Evolutionary conservation across 164 flowering plant species (phyloP), one percentile per base, ranked within the genome.

Genomic region (Berberis thunbergii): DNA sequence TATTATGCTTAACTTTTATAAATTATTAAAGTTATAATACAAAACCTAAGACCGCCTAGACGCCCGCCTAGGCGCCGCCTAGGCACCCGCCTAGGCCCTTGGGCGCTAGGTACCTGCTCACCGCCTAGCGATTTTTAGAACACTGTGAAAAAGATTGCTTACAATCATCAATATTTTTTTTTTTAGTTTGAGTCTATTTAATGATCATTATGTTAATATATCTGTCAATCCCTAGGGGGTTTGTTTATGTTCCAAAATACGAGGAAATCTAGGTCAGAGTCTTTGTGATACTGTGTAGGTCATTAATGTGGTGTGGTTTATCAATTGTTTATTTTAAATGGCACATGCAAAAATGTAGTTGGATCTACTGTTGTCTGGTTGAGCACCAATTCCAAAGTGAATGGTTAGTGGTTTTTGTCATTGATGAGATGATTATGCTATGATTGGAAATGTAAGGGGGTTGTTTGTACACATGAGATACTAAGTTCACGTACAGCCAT

Each of bases 101-200:
- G n/a, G n/a, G n/a, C n/a, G n/a, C n/a, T n/a, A n/a, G n/a, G n/a
- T n/a, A n/a, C n/a, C n/a, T n/a, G n/a, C n/a, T n/a, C n/a, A n/a
- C n/a, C n/a, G n/a, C n/a, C n/a, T n/a, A n/a, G n/a, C n/a, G n/a
- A n/a, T n/a, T n/a, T n/a, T n/a, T n/a, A n/a, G n/a, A n/a, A n/a
- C n/a, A n/a, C n/a, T n/a, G n/a, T 59, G 39, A 49, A 60, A 63
- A 74, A 70, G 64, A 61, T 66, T 60, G 55, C 41, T 7, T 54
- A 53, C 45, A 60, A 26, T 55, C 54, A 49, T 26, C 39, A 45
- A 10, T 40, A 44, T 43, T 12, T 40, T 10, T 46, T 45, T 4
- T 4, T 5, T 7, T 41, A 13, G 41, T 26, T 26, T 0, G 7
- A 43, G 3, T 13, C 6, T 38, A 41, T 43, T 53, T 3, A 11